Conservation (phyloP, 108 stramenopile species). For the Chaetoceros muelleri region DNA sequence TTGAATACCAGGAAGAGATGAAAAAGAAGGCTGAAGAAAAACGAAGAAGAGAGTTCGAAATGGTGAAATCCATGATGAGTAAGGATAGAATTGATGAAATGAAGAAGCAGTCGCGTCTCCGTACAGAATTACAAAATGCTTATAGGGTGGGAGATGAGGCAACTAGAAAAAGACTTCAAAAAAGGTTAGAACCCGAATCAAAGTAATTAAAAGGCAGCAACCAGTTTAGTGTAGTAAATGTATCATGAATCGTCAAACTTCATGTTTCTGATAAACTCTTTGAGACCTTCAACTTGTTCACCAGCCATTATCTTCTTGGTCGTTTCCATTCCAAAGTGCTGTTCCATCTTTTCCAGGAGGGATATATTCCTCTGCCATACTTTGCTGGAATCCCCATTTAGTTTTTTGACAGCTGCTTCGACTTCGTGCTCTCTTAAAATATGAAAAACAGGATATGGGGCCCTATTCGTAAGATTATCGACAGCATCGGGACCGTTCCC, state of each 20-base stretch:
- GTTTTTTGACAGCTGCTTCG: constrained; percentile 37
- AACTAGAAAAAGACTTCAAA: constrained; percentile 49
- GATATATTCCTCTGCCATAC: constrained; percentile 68
- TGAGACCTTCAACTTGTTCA: neutral
- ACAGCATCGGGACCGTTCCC: constrained; percentile 21
- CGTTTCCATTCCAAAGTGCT: constrained; percentile 24
- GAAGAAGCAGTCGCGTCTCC: constrained; percentile 59
- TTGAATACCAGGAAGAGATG: constrained; percentile 31
- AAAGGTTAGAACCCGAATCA: constrained; percentile 51
- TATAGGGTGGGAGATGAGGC: constrained; percentile 71
- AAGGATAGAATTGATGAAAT: constrained; percentile 62
- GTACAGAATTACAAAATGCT: constrained; percentile 71
- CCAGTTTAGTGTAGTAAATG: too few relatives aligned
- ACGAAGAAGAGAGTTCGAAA: constrained; percentile 32
- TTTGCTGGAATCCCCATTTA: constrained; percentile 57
- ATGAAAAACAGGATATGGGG: constrained; percentile 77
- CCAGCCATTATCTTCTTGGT: constrained; percentile 26
- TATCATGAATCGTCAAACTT: neutral
- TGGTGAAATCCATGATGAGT: constrained; percentile 41
- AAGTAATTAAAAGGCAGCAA: neutral
- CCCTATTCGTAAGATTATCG: constrained; percentile 68
- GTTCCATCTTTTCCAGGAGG: constrained; percentile 40
- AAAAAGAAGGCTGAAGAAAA: constrained; percentile 24
- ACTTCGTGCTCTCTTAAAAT: constrained; percentile 75
- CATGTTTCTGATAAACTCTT: neutral